These are phyloP conservation scores for Tylopilus subfusipes DNA, from an alignment of 768 basidiomycete genomes.

Conservation along the genomic window DNA sequence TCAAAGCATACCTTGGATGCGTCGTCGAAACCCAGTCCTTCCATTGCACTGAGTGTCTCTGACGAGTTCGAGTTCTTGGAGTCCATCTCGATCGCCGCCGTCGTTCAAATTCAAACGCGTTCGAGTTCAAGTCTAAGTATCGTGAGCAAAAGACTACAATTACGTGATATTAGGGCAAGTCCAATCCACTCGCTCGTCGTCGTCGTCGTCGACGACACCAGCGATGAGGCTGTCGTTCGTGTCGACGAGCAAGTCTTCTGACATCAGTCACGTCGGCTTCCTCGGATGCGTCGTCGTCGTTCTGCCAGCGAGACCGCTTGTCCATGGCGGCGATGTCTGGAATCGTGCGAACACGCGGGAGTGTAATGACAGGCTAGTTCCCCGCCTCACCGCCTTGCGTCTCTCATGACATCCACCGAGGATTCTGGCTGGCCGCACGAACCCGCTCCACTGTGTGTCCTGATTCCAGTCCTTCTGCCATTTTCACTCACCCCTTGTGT, in stretches of 20 bases:
- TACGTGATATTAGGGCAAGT: slow-evolving; percentile 23
- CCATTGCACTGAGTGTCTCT: slow-evolving; percentile 37
- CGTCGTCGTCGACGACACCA: slow-evolving; percentile 9
- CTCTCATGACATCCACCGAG: slow-evolving; percentile 45
- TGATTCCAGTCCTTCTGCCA: slow-evolving; percentile 7
- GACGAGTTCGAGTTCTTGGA: slow-evolving; percentile 23
- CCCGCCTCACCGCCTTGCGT: slow-evolving; percentile 36
- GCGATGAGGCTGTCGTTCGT: slow-evolving; percentile 6
- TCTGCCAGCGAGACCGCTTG: slow-evolving; percentile 3
- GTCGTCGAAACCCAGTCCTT: slow-evolving; percentile 55
- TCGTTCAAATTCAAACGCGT: neutral
- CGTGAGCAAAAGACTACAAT: slow-evolving; percentile 26
- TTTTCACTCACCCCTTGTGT: slow-evolving; percentile 11
- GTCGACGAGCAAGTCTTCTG: slow-evolving; percentile 1
- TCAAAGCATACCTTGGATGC: slow-evolving; percentile 58
- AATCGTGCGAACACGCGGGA: slow-evolving; percentile 29
- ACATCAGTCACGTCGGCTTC: neutral
- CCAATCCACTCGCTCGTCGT: neutral
- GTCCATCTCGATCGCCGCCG: slow-evolving; percentile 14
- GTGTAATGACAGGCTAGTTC: slow-evolving; percentile 20
- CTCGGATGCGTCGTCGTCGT: neutral
- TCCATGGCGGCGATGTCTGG: slow-evolving; percentile 11
- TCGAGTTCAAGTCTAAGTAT: neutral
- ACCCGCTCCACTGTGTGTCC: slow-evolving; percentile 50
- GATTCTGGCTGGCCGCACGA: slow-evolving; percentile 45